Conservation (phyloP, 257 asterid genomes). For the Paraleonurus japonicus region DNA sequence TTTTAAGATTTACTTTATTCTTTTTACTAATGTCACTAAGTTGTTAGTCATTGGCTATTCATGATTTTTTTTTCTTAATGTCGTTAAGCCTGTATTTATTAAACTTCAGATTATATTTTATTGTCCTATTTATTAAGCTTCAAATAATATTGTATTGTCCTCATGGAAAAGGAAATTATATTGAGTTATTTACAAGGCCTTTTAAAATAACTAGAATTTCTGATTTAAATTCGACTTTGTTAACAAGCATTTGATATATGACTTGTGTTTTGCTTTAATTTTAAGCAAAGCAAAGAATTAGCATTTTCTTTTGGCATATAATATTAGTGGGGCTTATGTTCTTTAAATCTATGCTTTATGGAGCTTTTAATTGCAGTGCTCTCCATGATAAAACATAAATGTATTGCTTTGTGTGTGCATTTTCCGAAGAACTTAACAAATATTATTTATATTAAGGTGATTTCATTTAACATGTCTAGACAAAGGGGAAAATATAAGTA, state of each 20-base stretch:
- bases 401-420: background rate
- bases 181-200: background rate
- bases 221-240: background rate
- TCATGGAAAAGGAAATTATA: background rate
- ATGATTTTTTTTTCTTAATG: too few species aligned
- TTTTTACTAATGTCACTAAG: background rate
- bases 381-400: background rate
- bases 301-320: background rate
- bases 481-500: background rate
- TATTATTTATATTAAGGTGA: too few species aligned
- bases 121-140: too few species aligned
- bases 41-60: background rate
- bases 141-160: background rate
- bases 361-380: background rate
- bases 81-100: too few species aligned
- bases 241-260: background rate
- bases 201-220: background rate
- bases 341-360: conserved; percentile 6
- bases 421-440: background rate
- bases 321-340: background rate
- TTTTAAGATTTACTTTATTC: conserved; percentile 4
- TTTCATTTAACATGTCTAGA: background rate
- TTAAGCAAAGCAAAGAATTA: conserved; percentile 24
- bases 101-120: background rate
- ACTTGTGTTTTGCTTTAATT: conserved; percentile 24